A percentile compares a stretch with the other conserved stretches of the same genome.
Evolutionary conservation across 306 rosid species (phyloP).

Genomic region (Medicago ruthenica): DNA sequence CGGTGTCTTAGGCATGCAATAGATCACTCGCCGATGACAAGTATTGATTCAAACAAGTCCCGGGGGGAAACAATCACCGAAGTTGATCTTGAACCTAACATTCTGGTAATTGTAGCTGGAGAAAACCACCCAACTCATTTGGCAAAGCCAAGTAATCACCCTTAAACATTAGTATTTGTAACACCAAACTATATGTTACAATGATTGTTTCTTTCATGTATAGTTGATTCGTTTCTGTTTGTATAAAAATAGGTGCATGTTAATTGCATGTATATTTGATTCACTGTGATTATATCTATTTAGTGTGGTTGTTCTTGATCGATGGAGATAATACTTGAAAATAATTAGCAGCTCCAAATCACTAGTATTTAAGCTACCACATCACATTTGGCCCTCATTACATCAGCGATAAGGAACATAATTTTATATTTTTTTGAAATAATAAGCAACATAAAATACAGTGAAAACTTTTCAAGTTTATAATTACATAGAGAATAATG

Average conservation of each 20-base stretch:
- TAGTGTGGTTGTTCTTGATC: not conserved
- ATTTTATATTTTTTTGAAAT: too few relatives aligned
- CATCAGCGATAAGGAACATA: too few relatives aligned
- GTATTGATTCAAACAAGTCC: not conserved
- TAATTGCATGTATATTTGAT: not conserved
- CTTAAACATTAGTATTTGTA: not conserved
- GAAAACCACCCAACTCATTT: constrained; percentile 43
- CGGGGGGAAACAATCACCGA: not conserved
- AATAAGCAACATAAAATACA: too few relatives aligned
- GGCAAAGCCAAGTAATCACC: constrained; percentile 31
- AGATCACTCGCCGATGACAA: not conserved
- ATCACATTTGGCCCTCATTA: too few relatives aligned
- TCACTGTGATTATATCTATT: not conserved
- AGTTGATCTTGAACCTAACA: constrained; percentile 6
- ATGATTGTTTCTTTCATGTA: not conserved
- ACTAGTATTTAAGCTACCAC: too few relatives aligned
- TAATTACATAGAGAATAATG: too few relatives aligned
- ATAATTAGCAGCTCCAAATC: too few relatives aligned
- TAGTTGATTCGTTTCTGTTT: not conserved
- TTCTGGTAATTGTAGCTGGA: constrained; percentile 49
- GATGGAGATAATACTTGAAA: not conserved
- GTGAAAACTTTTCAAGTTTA: too few relatives aligned
- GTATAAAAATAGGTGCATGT: constrained; percentile 12
- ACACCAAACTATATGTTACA: not conserved
- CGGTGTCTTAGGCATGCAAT: not conserved